Conservation (phyloP, 192 early-diverging fungal genomes). For the Fimicolochytrium jonesii region DNA sequence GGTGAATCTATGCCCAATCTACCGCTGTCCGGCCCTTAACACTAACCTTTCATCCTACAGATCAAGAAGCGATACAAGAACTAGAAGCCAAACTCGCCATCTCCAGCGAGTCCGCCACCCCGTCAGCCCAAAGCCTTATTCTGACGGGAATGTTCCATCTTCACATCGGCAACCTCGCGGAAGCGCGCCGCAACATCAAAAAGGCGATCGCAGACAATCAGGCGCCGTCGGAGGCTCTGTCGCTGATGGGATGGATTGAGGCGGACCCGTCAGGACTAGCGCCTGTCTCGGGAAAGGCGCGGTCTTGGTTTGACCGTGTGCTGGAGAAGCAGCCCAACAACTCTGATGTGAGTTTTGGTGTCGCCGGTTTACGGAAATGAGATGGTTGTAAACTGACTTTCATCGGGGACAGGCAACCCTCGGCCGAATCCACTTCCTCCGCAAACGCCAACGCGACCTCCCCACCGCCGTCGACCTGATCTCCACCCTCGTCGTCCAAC, state of each 20-base stretch:
- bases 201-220: constrained; percentile 19
- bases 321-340: constrained; percentile 41
- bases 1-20: no score
- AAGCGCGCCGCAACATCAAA: constrained; percentile 16
- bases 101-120: constrained; percentile 16
- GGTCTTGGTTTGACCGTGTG: constrained; percentile 47
- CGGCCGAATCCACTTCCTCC: constrained; percentile 34
- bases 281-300: constrained; percentile 24
- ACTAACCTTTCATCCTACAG: constrained; percentile 11
- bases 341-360: constrained; percentile 26
- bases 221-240: constrained; percentile 17
- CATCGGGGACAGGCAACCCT: constrained; percentile 31
- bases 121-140: constrained; percentile 22
- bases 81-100: constrained; percentile 48
- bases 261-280: no score
- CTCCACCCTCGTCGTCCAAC: constrained; percentile 42
- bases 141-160: constrained; percentile 39
- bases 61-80: constrained; percentile 45
- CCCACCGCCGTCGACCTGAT: constrained; percentile 43
- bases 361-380: background rate
- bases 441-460: constrained; percentile 31
- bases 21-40: background rate
- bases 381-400: constrained; percentile 11
- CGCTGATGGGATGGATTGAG: constrained; percentile 45
- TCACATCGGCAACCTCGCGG: constrained; percentile 29